phyloP scores from a whole-genome alignment of 1,139 yeast species.

The Geotrichum australiense region DNA sequence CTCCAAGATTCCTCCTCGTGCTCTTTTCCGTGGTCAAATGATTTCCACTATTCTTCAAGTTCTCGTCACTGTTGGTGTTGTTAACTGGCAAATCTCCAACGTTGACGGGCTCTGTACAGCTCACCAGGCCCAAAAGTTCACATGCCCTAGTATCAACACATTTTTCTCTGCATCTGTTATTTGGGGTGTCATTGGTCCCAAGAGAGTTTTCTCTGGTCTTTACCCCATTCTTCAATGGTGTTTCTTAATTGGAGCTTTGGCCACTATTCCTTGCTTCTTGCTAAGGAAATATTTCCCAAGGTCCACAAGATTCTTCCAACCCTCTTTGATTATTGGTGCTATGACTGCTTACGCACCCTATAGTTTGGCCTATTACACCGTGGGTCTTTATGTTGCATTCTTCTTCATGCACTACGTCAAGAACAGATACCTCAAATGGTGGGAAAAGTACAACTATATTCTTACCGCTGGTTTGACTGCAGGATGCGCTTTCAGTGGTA shows the following conservation, averaged over 20 bases:
- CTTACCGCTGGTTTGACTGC: constrained; percentile 32
- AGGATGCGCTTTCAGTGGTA: constrained; percentile 44
- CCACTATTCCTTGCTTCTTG: constrained; percentile 39
- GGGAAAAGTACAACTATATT: constrained; percentile 66
- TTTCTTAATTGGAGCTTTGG: constrained; percentile 46
- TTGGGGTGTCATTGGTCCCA: constrained; percentile 59
- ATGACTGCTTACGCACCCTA: constrained; percentile 43
- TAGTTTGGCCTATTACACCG: constrained; percentile 45
- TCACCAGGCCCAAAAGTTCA: constrained; percentile 33
- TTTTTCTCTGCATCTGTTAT: constrained; percentile 34
- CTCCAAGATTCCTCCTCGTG: constrained; percentile 51
- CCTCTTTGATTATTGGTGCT: constrained; percentile 46
- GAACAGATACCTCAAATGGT: constrained; percentile 42
- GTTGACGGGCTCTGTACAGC: constrained; percentile 43
- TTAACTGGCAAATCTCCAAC: constrained; percentile 45
- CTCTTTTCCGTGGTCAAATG: constrained; percentile 53
- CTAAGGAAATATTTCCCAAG: constrained; percentile 35
- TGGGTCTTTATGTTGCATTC: constrained; percentile 49
- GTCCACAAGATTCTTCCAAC: constrained; percentile 34
- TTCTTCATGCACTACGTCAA: constrained; percentile 48
- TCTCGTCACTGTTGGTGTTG: constrained; percentile 46
- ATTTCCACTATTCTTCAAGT: constrained; percentile 34
- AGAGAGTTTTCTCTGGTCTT: constrained; percentile 42
- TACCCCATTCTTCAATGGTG: constrained; percentile 43
- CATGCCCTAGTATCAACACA: constrained; percentile 33